Conservation (phyloP, 2,329 filamentous ascomycete species). For the Setomelanomma holmii region DNA sequence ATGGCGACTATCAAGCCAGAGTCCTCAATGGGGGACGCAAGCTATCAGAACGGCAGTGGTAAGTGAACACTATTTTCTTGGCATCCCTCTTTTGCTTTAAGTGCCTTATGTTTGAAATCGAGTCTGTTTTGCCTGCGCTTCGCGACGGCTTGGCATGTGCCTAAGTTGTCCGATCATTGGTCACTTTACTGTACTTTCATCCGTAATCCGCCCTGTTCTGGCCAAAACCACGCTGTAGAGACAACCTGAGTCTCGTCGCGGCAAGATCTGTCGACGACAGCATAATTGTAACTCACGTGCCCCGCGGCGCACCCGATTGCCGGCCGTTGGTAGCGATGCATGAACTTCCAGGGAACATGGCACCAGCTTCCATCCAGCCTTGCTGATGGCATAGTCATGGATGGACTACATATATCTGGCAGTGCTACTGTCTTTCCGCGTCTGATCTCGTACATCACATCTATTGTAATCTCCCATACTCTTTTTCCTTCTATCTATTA, state of each 20-base stretch:
- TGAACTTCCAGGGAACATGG: conserved; percentile 21
- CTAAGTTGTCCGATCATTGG: conserved; percentile 26
- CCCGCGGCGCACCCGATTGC: conserved; percentile 32
- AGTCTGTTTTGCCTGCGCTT: conserved; percentile 40
- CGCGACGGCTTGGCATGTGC: conserved; percentile 31
- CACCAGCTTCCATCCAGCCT: conserved; percentile 15
- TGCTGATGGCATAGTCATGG: conserved; percentile 9
- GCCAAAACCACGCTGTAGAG: conserved; percentile 34
- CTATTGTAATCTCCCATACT: conserved; percentile 40
- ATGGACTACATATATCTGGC: conserved; percentile 44
- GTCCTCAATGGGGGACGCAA: conserved; percentile 36
- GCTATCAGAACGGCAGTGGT: conserved; percentile 45
- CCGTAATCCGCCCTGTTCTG: conserved; percentile 16
- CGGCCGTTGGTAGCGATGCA: conserved; percentile 35
- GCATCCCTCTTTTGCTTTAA: conserved; percentile 32
- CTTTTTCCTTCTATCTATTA: conserved; percentile 10
- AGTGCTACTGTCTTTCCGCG: conserved; percentile 27
- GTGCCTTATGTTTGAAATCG: conserved; percentile 38
- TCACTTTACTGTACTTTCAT: conserved; percentile 14
- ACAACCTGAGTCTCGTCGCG: conserved; percentile 41
- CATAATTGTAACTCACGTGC: conserved; percentile 33
- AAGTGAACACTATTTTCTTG: conserved; percentile 30
- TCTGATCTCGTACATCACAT: conserved; percentile 33
- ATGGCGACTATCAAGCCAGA: conserved; percentile 47
- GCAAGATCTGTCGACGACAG: conserved; percentile 23